Base-by-base conservation (phyloP, 2,329 filamentous ascomycete genomes). In the Ophiostoma himal-ulmi region DNA sequence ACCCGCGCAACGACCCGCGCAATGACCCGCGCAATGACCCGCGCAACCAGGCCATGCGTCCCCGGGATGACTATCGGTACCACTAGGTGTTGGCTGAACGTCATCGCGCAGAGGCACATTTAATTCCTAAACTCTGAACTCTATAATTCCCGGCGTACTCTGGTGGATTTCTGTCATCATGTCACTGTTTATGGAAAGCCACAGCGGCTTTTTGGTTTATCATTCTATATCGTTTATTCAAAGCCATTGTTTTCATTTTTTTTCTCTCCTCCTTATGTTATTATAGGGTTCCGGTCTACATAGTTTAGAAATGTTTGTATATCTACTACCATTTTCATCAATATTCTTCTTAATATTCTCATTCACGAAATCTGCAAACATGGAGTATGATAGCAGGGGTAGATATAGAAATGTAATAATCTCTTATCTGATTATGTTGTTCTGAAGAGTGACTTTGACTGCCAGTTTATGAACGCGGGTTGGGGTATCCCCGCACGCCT, bases 11-110 rank as follows among this genome's bases (percentile, higher is more conserved):
- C 70, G 30, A 30, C 30, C 30, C 30, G 3, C 30, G 30, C 30
- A 30, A 30, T 3, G 30, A 30, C 30, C 30, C 30, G 30, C 26
- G 26, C 10, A 66, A 52, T 2, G 71, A 73, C 30, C 73, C 72
- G 10, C 72, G 73, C n/a, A 73, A 71, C 70, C 70, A 69, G 13
- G 64, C 71, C 67, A 68, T 75, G 26, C 72, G 74, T 37, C 75
- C 74, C 26, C 75, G 74, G 30, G 74, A 76, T 3, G 74, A 73
- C 1, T 76, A 76, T 64, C 72, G 74, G 26, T 74, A 75, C 54
- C 72, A 71, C 1, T 74, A 67, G 48, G 4, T 1, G 3, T 8
- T 1, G 10, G 52, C 7, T 57, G n/a, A 14, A 30, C 30, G 30
- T 30, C 30, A 30, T 30, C 30, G 30, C 30, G 39, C 3, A 44